Evolutionary conservation across 768 basidiomycete genomes (phyloP).

Genomic region (Lactarius trivialis): DNA sequence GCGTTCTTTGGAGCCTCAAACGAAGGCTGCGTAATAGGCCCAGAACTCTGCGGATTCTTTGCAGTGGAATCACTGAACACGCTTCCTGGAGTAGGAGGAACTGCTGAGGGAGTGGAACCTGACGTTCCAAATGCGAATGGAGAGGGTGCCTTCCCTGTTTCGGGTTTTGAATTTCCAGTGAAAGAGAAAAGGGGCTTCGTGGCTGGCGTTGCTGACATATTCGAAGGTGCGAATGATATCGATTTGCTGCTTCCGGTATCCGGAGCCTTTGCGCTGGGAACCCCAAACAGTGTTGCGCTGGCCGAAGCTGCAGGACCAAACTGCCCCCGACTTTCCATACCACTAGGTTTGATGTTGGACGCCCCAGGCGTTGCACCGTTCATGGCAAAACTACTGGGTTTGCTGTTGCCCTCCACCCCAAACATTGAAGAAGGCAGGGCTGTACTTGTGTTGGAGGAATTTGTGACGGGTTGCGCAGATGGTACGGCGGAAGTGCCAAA

Average conservation of each 20-base stretch:
- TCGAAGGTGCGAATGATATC: not conserved
- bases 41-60: constrained; percentile 5
- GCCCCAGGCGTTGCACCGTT: not conserved
- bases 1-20: constrained; percentile 13
- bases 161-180: not conserved
- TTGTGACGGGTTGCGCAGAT: constrained; percentile 5
- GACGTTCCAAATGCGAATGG: not conserved
- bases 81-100: constrained; percentile 16
- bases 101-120: constrained; percentile 1
- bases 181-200: constrained; percentile 10
- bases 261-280: not conserved
- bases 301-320: not conserved
- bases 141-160: constrained; percentile 3
- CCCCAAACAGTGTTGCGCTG: not conserved
- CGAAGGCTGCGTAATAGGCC: constrained; percentile 6
- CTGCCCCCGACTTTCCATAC: constrained; percentile 3
- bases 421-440: constrained; percentile 6
- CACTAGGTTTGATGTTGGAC: not conserved
- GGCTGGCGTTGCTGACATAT: not conserved
- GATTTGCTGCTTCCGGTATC: not conserved
- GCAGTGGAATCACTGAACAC: constrained; percentile 12
- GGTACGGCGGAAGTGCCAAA: constrained; percentile 4
- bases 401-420: not conserved
- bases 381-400: not conserved
- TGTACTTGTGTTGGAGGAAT: constrained; percentile 14